Evolutionary conservation across 1,139 yeast genomes (phyloP), one percentile per base, ranked within the genome.

Genomic region (Candida pseudocylindracea): DNA sequence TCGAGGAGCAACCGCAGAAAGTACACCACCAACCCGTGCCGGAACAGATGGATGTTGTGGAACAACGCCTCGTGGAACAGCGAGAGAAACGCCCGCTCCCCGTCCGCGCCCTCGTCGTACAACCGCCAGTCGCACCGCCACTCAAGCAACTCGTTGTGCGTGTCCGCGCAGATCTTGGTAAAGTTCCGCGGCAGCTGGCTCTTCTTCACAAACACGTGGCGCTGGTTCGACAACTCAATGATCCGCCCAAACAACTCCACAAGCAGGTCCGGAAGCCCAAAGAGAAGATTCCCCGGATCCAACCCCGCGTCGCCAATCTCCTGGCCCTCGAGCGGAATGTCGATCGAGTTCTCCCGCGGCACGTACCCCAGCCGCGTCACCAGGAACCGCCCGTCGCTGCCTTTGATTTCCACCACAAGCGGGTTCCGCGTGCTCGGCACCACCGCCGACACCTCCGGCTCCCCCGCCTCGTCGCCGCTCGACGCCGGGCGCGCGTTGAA

Each of bases 21-120:
- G 45, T 80, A 81, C n/a, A 81, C 72, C 27, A 69, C 55, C 28
- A 81, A 51, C 0, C 81, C 80, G 38, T 75, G 68, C 45, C 76
- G 73, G 44, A 81, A 80, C 10, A 93, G 76, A 60, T 72, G 60
- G 12, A 76, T 72, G 47, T 81, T 93, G 46, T 79, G 88, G 45
- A 67, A 73, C n/a, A 83, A 65, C 1, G 79, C 85, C 44, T 75
- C 78, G 38, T 74, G 74, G 55, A 68, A 52, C 34, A 72, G 52
- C 32, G 67, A 57, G 42, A 66, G 48, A 40, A 66, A 67, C 10
- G 3, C 26, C 20, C 6, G 4, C 6, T 15, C 20, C 6, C 20
- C 20, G 6, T 15, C 20, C 9, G 4, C 26, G 12, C 35, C 38
- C 9, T 47, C 45, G 33, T 46, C 55, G 20, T 15, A 15, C 30